Evolutionary conservation across 768 basidiomycete species (phyloP), one percentile per base, ranked within the genome.

Genomic region (Gloeostereum incarnatum): DNA sequence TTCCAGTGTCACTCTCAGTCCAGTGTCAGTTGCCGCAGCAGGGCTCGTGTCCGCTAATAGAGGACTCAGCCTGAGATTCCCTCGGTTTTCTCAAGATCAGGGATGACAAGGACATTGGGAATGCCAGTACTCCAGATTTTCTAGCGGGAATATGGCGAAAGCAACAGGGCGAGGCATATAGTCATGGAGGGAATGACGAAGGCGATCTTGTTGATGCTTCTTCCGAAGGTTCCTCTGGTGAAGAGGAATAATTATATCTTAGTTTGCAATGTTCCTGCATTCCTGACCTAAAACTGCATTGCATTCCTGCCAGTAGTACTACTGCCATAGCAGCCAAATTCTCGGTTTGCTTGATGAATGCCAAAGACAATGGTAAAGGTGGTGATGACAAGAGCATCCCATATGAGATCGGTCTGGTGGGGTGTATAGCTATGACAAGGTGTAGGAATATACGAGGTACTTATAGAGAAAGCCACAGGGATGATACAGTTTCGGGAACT

Each of bases 51-150:
- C 65, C 6, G 45, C 56, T 13, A 48, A 50, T 36, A 68, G 81
- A 19, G 92, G 92, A 4, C 63, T 93, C 21, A 86, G 83, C 48
- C 57, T 94, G 9, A 80, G 92, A 9, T 96, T 96, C 56, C 92
- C 92, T 29, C 70, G 91, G n/a, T 24, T 94, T 93, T 60, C 66
- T 93, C 39, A 73, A 68, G 42, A 50, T 74, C 5, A 65, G 85
- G 18, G 76, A 80, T 7, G 91, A 93, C 58, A 92, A 90, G 57
- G 49, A 50, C 4, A 66, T 79, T 36, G 78, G 82, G 49, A 58
- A 81, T 46, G 89, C 87, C 2, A 89, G 78, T 46, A 78, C 80
- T 3, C 68, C 78, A 2, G 65, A 71, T 14, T 78, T 86, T 51
- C 62, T 93, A 35, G 81, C 74, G 6, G 65, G 68, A 9, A 71